Evolutionary conservation across 345 rosid genomes (phyloP).

Genomic region (Brassica napus): DNA sequence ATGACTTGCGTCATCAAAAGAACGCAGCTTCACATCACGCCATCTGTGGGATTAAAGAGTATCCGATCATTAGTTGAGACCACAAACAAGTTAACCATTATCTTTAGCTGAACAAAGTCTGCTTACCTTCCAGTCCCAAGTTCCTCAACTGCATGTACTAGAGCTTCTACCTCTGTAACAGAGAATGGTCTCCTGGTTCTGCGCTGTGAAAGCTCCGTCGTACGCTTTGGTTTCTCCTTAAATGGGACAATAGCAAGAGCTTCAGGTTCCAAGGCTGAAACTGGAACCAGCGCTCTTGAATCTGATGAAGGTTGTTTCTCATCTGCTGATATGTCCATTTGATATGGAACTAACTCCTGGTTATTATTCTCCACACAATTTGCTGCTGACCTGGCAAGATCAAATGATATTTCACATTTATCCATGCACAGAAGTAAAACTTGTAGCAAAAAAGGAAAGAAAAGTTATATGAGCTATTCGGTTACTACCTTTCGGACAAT

Average conservation of each 20-base stretch:
- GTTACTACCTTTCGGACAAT: conserved; percentile 51
- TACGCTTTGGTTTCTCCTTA: conserved; percentile 60
- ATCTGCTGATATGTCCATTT: conserved; percentile 46
- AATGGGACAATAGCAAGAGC: conserved; percentile 66
- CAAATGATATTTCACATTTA: conserved; percentile 14
- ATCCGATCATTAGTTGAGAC: conserved; percentile 14
- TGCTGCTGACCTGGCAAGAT: conserved; percentile 52
- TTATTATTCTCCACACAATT: conserved; percentile 47
- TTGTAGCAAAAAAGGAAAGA: background rate
- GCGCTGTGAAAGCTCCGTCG: conserved; percentile 79
- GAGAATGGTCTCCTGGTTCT: conserved; percentile 97
- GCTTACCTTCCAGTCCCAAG: conserved; percentile 92
- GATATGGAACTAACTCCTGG: conserved; percentile 46
- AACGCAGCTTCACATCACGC: conserved; percentile 78
- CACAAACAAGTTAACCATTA: conserved; percentile 14
- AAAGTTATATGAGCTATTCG: conserved; percentile 6
- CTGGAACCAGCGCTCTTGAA: conserved; percentile 64
- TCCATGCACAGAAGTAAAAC: background rate
- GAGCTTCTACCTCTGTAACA: conserved; percentile 92
- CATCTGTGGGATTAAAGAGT: conserved; percentile 54
- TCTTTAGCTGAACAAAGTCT: background rate
- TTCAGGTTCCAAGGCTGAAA: conserved; percentile 46
- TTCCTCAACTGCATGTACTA: conserved; percentile 87
- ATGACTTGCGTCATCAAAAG: conserved; percentile 71
- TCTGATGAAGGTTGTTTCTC: conserved; percentile 40